Evolutionary conservation across 805 yeast genomes (phyloP).

Genomic region (baker's yeast (Saccharomyces cerevisiae)): DNA sequence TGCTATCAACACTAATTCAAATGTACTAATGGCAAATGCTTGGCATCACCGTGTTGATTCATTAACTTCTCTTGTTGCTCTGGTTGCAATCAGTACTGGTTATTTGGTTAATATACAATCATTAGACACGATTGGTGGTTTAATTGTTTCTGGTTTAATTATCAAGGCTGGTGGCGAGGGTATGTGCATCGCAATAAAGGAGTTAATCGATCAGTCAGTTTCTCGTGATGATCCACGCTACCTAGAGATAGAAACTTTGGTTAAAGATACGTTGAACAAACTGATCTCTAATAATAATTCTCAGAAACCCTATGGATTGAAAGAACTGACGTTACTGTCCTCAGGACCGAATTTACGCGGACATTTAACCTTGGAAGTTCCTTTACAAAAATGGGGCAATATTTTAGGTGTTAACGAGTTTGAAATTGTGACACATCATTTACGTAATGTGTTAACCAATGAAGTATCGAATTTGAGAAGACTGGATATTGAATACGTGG

Average conservation of each 20-base stretch:
- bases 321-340: slow-evolving; percentile 38
- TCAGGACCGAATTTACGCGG: slow-evolving; percentile 48
- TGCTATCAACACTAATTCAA: slow-evolving; percentile 68
- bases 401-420: slow-evolving; percentile 32
- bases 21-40: slow-evolving; percentile 88
- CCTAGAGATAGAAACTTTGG: slow-evolving; percentile 30
- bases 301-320: slow-evolving; percentile 28
- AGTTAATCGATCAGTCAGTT: slow-evolving; percentile 65
- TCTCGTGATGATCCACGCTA: slow-evolving; percentile 43
- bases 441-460: slow-evolving; percentile 27
- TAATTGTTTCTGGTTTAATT: slow-evolving; percentile 70
- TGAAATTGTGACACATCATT: slow-evolving; percentile 30
- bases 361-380: slow-evolving; percentile 28
- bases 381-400: slow-evolving; percentile 34
- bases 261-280: slow-evolving; percentile 27
- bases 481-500: slow-evolving; percentile 33
- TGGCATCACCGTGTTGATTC: slow-evolving; percentile 97
- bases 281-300: slow-evolving; percentile 31
- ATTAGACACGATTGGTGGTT: slow-evolving; percentile 86
- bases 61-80: slow-evolving; percentile 80
- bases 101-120: slow-evolving; percentile 67
- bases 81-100: slow-evolving; percentile 77
- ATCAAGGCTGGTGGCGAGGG: slow-evolving; percentile 77
- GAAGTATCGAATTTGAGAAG: slow-evolving; percentile 38
- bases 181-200: slow-evolving; percentile 56